A percentile compares a stretch with the other conserved stretches of the same genome.
phyloP scores from a whole-genome alignment of 2,329 filamentous ascomycete genomes.

The Ascochyta viciae-villosae region DNA sequence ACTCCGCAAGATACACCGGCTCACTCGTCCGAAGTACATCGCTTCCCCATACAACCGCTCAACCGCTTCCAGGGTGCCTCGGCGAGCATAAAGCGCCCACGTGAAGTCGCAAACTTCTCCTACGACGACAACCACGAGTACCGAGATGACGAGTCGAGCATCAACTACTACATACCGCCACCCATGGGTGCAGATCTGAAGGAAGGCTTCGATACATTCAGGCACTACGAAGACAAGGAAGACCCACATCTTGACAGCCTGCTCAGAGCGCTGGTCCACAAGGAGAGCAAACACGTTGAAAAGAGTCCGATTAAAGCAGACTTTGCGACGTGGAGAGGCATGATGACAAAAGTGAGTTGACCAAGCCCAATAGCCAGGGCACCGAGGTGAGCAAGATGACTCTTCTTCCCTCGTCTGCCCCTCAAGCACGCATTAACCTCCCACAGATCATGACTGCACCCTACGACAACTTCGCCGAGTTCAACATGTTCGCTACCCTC shows the following conservation, averaged over 20 bases:
- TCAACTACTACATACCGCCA: slow-evolving; percentile 87
- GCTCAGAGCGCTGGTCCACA: slow-evolving; percentile 74
- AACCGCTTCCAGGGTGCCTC: slow-evolving; percentile 44
- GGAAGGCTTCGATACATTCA: slow-evolving; percentile 80
- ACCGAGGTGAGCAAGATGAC: slow-evolving; percentile 24
- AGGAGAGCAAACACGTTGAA: slow-evolving; percentile 68
- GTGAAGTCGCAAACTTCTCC: slow-evolving; percentile 94
- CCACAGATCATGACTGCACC: slow-evolving; percentile 81
- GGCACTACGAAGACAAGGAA: slow-evolving; percentile 79
- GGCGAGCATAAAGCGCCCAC: slow-evolving; percentile 44
- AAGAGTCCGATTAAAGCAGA: slow-evolving; percentile 75
- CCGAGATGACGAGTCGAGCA: slow-evolving; percentile 75
- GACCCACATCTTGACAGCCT: slow-evolving; percentile 90
- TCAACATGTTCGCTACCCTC: slow-evolving; percentile 93
- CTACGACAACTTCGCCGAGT: slow-evolving; percentile 81
- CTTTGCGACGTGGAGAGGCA: slow-evolving; percentile 91
- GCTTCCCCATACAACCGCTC: slow-evolving; percentile 43
- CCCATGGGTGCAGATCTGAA: slow-evolving; percentile 76
- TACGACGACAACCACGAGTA: slow-evolving; percentile 86
- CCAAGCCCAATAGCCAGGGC: neutral
- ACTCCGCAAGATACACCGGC: neutral
- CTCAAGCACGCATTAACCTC: slow-evolving; percentile 4
- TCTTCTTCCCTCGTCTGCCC: slow-evolving; percentile 20
- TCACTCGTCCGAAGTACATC: slow-evolving; percentile 13
- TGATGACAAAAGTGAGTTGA: slow-evolving; percentile 88